A percentile compares a stretch with the other conserved stretches of the same genome.
These are phyloP conservation scores for Polyporus arcularius DNA, from an alignment of 768 basidiomycete genomes.

Conservation along the genomic window DNA sequence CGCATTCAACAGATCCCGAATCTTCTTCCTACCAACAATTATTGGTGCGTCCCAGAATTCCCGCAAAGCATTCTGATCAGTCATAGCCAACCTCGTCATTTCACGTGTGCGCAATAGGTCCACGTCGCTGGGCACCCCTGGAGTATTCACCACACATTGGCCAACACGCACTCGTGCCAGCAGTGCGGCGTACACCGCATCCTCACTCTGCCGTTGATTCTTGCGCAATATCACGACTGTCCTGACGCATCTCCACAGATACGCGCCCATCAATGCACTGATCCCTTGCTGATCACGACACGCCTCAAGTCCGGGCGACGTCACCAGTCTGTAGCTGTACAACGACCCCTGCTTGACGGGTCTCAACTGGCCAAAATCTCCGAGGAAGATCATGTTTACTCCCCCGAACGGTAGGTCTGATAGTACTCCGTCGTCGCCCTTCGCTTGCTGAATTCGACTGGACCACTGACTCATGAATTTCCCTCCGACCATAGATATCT, in stretches of 20 bases:
- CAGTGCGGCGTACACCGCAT: background rate
- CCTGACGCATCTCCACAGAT: background rate
- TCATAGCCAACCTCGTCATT: background rate
- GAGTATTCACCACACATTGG: background rate
- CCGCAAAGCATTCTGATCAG: background rate
- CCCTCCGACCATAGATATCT: constrained; percentile 26
- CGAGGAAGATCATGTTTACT: constrained; percentile 33
- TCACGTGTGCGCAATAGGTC: background rate
- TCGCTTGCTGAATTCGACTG: constrained; percentile 21
- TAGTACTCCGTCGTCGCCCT: constrained; percentile 7
- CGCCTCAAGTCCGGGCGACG: background rate
- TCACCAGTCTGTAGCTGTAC: constrained; percentile 7
- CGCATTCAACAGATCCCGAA: background rate
- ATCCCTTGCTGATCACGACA: background rate
- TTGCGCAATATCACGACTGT: background rate
- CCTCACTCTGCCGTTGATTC: background rate
- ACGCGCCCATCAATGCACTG: background rate
- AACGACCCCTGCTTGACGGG: constrained; percentile 25
- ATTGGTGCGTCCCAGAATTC: constrained; percentile 9
- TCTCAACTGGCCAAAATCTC: constrained; percentile 32
- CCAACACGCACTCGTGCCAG: background rate
- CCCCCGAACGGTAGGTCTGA: constrained; percentile 30
- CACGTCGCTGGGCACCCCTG: background rate
- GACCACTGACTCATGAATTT: constrained; percentile 25
- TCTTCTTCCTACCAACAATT: background rate